These are phyloP conservation scores for Kappamyces sp. DNA, from an alignment of 192 early-diverging fungal species.

Conservation along the genomic window DNA sequence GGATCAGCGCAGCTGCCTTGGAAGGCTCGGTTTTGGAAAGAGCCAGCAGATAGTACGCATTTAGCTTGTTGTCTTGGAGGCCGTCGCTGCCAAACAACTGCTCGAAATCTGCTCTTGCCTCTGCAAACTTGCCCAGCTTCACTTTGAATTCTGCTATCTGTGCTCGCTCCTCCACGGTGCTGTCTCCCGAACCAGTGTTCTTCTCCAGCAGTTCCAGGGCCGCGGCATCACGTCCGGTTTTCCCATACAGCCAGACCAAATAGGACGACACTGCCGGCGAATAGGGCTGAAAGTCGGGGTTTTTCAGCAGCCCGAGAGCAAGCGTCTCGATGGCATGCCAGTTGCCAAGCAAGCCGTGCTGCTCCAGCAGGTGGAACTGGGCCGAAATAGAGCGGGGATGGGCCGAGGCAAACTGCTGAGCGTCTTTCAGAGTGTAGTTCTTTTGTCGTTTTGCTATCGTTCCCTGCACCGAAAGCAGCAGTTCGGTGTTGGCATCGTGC, in stretches of 20 bases:
- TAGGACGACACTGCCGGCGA: too few species aligned
- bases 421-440: too few species aligned
- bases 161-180: neutral
- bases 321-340: too few species aligned
- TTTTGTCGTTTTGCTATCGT: too few species aligned
- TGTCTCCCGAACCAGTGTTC: constrained; percentile 1
- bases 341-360: too few species aligned
- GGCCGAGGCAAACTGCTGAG: too few species aligned
- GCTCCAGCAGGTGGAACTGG: too few species aligned
- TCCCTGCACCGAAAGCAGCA: too few species aligned
- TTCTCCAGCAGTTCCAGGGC: neutral
- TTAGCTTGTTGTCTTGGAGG: constrained; percentile 5
- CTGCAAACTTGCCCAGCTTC: neutral
- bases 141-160: constrained; percentile 12
- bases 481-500: too few species aligned
- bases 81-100: constrained; percentile 3
- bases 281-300: too few species aligned
- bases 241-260: neutral
- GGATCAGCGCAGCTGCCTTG: constrained; percentile 3
- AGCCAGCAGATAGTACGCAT: constrained; percentile 4
- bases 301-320: too few species aligned
- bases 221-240: neutral
- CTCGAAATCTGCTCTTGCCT: constrained; percentile 12
- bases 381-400: too few species aligned
- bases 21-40: neutral